Evolutionary conservation across 192 early-diverging fungal species (phyloP), one percentile per base, ranked within the genome.

Genomic region (Linnemannia elongata): DNA sequence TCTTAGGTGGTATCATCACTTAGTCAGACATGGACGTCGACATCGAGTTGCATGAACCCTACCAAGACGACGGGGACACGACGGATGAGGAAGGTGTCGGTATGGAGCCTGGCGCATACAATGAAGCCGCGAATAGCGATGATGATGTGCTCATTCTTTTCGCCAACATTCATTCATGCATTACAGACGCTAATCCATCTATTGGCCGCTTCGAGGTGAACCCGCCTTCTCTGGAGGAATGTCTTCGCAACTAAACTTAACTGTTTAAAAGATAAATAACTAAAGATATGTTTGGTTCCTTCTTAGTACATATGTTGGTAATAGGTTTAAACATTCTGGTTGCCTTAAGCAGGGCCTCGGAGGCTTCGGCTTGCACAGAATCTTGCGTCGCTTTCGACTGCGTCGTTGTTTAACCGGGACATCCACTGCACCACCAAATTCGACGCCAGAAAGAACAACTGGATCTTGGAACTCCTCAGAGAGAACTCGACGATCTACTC

Each of bases 81-180:
- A 47, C 45, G 10, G 45, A 47, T 47, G 45, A 47, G 9, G 45
- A 47, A 47, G 12, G 6, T 10, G 10, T 13, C 10, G 45, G 12
- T 10, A 1, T 47, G 45, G 45, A 47, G 45, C 45, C 45, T 1
- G 45, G 10, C 45, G 45, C 10, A 47, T 10, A 47, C 10, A 10
- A 47, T 4, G 45, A 47, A 10, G 45, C 12, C 12, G 45, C 45
- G 45, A 47, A 47, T 13, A 47, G 12, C 45, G 45, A 47, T 10
- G 45, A 47, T 13, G 45, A 47, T 47, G 45, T 75, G 0, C 57
- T 30, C 22, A 44, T 55, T 8, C 17, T 75, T 1, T 75, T 75
- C 52, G 44, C 74, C 44, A 75, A 75, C 24, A 13, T 75, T 33
- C 74, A 75, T 54, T 75, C 74, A 54, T 72, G 71, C 39, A 72